Conservation (phyloP, 352 stramenopile genomes). For the Hyaloperonospora arabidopsidis region DNA sequence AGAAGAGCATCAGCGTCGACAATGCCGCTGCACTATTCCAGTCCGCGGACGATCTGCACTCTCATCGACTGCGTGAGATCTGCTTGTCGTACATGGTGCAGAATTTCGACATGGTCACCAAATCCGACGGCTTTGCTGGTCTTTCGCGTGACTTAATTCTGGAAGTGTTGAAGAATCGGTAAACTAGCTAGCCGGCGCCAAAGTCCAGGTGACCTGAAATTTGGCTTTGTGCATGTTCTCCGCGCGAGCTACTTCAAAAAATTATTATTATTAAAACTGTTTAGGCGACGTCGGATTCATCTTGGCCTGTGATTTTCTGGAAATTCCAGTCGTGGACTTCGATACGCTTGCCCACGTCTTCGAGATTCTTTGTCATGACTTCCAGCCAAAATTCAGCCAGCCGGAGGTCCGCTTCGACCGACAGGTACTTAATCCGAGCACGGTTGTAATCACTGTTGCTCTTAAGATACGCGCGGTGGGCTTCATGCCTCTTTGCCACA, state of each 20-base stretch:
- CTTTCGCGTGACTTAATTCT: constrained; percentile 85
- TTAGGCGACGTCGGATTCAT: constrained; percentile 21
- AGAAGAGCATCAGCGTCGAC: constrained; percentile 84
- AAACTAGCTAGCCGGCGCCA: constrained; percentile 18
- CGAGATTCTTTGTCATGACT: constrained; percentile 49
- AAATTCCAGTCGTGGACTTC: constrained; percentile 77
- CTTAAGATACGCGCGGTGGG: constrained; percentile 44
- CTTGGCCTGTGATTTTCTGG: constrained; percentile 41
- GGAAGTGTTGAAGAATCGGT: constrained; percentile 83
- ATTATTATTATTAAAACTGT: constrained; percentile 30
- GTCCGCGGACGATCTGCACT: constrained; percentile 79
- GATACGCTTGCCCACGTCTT: constrained; percentile 68
- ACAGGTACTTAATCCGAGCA: constrained; percentile 47
- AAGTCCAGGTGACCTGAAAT: constrained; percentile 16
- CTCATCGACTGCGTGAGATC: constrained; percentile 77
- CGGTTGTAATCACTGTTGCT: constrained; percentile 47
- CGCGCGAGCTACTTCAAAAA: constrained; percentile 17
- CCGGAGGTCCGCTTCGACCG: constrained; percentile 43
- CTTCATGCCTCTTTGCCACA: constrained; percentile 36
- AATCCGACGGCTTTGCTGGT: constrained; percentile 81
- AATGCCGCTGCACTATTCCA: constrained; percentile 84
- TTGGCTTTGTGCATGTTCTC: constrained; percentile 18
- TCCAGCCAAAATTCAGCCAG: constrained; percentile 66
- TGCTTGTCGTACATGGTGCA: constrained; percentile 86
- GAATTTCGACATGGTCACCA: constrained; percentile 88